Conservation (phyloP, 2,329 filamentous ascomycete species). For the Monilinia laxa region DNA sequence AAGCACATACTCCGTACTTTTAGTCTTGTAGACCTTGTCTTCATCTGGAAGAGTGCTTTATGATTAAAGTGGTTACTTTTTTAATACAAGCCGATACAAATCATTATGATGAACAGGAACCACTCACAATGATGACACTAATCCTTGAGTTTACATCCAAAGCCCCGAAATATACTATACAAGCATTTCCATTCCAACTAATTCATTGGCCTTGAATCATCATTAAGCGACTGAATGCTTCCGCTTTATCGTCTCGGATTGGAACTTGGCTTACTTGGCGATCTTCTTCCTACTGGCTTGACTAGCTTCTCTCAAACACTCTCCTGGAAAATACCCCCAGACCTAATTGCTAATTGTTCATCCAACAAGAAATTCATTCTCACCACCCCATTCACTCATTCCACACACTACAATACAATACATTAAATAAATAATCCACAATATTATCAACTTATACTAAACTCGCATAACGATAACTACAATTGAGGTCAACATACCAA, state of each 20-base stretch:
- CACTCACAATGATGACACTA: not conserved
- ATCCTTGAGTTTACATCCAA: not conserved
- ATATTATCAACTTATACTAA: not conserved
- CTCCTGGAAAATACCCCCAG: constrained; percentile 16
- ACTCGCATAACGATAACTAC: constrained; percentile 1
- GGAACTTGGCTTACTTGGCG: constrained; percentile 11
- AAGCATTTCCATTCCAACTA: not conserved
- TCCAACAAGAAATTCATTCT: not conserved
- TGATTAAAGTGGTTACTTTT: not conserved
- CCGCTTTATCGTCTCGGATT: constrained; percentile 15
- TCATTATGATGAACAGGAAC: not conserved
- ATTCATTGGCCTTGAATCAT: not conserved
- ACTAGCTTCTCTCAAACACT: constrained; percentile 13
- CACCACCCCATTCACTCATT: constrained; percentile 7
- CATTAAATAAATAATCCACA: not conserved
- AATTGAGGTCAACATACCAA: not conserved
- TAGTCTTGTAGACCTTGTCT: not conserved
- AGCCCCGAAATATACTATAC: not conserved
- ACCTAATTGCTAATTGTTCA: not conserved
- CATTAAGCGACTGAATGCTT: not conserved
- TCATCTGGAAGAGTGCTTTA: not conserved
- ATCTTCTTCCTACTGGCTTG: constrained; percentile 13
- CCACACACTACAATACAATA: not conserved
- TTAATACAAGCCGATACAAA: not conserved
- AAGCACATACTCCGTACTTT: constrained; percentile 1